Base-by-base conservation (phyloP, 306 rosid genomes). In the Macrotyloma uniflorum region DNA sequence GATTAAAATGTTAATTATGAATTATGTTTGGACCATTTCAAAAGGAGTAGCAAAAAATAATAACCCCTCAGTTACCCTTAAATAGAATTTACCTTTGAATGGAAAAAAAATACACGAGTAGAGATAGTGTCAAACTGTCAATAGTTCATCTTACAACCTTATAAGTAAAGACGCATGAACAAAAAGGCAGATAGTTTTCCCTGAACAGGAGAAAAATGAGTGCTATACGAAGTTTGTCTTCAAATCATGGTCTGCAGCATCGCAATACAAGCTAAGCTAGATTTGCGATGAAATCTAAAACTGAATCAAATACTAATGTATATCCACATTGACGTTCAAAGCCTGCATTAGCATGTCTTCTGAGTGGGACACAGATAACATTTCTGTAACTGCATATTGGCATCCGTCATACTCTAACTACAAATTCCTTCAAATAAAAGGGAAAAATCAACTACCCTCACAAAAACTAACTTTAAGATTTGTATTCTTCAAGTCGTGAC, bases 371-470 rank as follows among this genome's bases (percentile, higher is more conserved):
- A 82, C 49, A 49, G 7, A 49, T 43, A 77, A 68, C 70, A 82
- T 67, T 81, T 74, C 65, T 73, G 83, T 76, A 74, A 62, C 47
- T 15, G 20, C 67, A 57, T 9, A 75, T 70, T 47, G 54, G 67
- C 76, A 77, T 73, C 81, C 88, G 79, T 69, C 43, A 76, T 45
- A 36, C 19, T 66, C 47, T 63, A 63, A 55, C 58, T 81, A 79
- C 80, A 74, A 38, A 57, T 79, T 70, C 63, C 79, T 70, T 61
- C 64, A 42, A 71, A 75, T 65, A 55, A 26, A 75, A 14, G 67
- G 63, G n/a, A 35, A 7, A 72, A 86, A 79, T 80, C 75, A 67
- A 85, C 64, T 54, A 80, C 76, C 83, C 75, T 75, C 86, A 67
- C 83, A 51, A 61, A 76, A 12, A 88, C 86, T 68, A 78, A 67